Conservation (phyloP, 768 basidiomycete genomes). For the Amyloporia xantha region DNA sequence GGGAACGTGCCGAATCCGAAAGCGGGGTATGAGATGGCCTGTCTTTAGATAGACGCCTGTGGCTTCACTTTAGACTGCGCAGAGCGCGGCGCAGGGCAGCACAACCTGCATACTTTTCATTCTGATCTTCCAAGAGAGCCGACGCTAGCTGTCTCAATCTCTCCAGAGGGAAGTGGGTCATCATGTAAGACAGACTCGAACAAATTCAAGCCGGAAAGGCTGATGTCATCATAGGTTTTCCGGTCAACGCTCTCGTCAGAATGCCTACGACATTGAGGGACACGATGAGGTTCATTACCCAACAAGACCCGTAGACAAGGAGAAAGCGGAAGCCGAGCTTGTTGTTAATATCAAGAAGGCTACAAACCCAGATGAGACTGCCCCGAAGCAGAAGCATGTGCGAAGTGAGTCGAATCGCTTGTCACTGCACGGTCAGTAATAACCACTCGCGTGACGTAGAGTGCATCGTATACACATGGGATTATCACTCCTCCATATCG, state of each 20-base stretch:
- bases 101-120: not conserved
- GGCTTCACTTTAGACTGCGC: not conserved
- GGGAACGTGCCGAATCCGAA: not conserved
- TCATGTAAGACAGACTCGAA: not conserved
- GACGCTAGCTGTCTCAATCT: too few species aligned
- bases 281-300: conserved; percentile 87
- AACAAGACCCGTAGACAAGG: conserved; percentile 96
- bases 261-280: conserved; percentile 62
- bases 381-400: conserved; percentile 99
- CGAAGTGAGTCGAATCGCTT: conserved; percentile 62
- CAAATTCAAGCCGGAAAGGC: not conserved
- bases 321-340: conserved; percentile 94
- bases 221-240: not conserved
- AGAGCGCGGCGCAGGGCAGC: not conserved
- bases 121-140: too few species aligned
- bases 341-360: conserved; percentile 98
- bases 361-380: conserved; percentile 88
- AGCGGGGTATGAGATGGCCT: not conserved
- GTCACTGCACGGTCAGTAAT: not conserved
- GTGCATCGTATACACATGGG: conserved; percentile 99
- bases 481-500: conserved; percentile 95
- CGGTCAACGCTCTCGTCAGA: conserved; percentile 16
- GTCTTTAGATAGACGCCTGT: not conserved
- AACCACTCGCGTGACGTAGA: conserved; percentile 40
- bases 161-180: not conserved